Conservation (phyloP, 2,329 filamentous ascomycete genomes). For the Apiospora marii region DNA sequence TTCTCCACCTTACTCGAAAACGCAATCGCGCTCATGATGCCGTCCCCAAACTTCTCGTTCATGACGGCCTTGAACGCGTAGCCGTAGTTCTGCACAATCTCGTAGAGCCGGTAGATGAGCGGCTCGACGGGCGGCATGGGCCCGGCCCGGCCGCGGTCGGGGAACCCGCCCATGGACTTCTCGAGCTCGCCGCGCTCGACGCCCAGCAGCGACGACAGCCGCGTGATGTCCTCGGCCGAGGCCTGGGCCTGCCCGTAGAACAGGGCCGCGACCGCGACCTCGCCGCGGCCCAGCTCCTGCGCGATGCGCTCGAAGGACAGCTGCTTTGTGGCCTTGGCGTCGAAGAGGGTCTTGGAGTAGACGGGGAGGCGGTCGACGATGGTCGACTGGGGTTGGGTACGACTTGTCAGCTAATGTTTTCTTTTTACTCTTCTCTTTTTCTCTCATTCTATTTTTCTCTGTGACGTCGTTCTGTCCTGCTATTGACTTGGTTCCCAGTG, state of each 20-base stretch:
- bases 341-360: slow-evolving; percentile 78
- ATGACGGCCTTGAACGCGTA: slow-evolving; percentile 94
- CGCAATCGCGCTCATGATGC: slow-evolving; percentile 95
- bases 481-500: not conserved
- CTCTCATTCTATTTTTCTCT: not conserved
- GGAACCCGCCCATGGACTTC: slow-evolving; percentile 72
- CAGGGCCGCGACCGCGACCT: slow-evolving; percentile 85
- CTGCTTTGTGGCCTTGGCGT: slow-evolving; percentile 77
- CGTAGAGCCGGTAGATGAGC: slow-evolving; percentile 88
- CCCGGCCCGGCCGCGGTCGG: slow-evolving; percentile 79
- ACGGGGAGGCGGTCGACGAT: slow-evolving; percentile 74
- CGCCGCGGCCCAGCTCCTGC: slow-evolving; percentile 74
- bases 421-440: not conserved
- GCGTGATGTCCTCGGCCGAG: slow-evolving; percentile 70
- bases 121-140: slow-evolving; percentile 88
- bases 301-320: slow-evolving; percentile 84
- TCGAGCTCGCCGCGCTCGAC: slow-evolving; percentile 64
- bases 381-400: slow-evolving; percentile 57
- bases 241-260: slow-evolving; percentile 90
- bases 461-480: not conserved
- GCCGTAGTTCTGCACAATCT: slow-evolving; percentile 96
- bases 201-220: slow-evolving; percentile 70
- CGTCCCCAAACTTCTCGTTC: slow-evolving; percentile 94
- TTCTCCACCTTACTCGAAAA: slow-evolving; percentile 94
- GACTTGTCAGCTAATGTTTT: not conserved